Evolutionary conservation across 2,329 filamentous ascomycete genomes (phyloP).

Genomic region (Fusarium metavorans): DNA sequence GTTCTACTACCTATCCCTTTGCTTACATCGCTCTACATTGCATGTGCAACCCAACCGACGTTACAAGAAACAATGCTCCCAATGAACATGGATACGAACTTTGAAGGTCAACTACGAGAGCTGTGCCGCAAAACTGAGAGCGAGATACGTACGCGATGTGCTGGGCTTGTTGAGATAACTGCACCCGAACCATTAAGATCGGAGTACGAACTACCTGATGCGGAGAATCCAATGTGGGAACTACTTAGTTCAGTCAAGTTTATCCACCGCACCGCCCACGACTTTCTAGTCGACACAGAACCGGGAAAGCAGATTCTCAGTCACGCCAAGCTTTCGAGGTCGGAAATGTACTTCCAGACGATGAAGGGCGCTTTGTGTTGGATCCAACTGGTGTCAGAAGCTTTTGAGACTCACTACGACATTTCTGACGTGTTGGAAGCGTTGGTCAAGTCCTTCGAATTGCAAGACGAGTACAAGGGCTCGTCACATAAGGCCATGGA

Average conservation of each 20-base stretch:
- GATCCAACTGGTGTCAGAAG: background rate
- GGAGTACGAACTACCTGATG: no score
- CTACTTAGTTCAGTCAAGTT: background rate
- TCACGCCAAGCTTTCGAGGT: background rate
- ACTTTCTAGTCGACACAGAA: background rate
- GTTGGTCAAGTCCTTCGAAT: background rate
- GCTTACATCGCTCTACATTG: background rate
- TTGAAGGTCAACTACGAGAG: background rate
- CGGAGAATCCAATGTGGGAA: background rate
- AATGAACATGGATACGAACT: background rate
- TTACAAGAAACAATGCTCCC: background rate
- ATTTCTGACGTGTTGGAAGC: background rate
- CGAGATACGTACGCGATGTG: background rate
- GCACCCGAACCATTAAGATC: no score
- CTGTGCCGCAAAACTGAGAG: background rate
- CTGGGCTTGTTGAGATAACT: background rate
- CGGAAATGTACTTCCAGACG: background rate
- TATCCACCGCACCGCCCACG: background rate
- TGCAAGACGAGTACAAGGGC: background rate
- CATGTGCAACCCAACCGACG: background rate
- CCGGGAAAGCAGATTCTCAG: background rate
- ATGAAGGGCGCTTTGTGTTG: background rate
- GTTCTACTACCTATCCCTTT: background rate
- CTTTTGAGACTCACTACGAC: background rate
- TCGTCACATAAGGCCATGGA: background rate